Conservation (phyloP, 108 stramenopile genomes). For the Ochromonas danica region DNA sequence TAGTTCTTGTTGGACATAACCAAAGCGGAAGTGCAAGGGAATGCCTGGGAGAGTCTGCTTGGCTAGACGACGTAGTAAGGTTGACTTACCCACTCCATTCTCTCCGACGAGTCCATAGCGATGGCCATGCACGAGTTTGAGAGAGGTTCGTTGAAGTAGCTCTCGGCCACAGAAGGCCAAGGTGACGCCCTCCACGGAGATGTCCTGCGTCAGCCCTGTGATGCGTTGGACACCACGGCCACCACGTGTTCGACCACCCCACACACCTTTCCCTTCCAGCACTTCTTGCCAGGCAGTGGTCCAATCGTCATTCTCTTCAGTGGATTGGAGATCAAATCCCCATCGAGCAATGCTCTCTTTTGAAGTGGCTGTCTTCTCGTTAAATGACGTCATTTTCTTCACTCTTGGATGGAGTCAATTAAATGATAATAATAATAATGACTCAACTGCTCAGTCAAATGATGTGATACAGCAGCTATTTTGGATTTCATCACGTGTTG, state of each 20-base stretch:
- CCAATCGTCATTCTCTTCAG: constrained; percentile 6
- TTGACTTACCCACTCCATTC: constrained; percentile 29
- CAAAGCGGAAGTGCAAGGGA: background rate
- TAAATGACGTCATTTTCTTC: too few relatives aligned
- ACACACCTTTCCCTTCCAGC: background rate
- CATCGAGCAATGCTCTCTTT: constrained; percentile 13
- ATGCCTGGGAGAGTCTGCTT: background rate
- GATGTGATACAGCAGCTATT: too few relatives aligned
- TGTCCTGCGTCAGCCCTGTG: constrained; percentile 3
- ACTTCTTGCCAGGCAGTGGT: background rate
- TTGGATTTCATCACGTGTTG: too few relatives aligned
- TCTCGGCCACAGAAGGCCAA: background rate
- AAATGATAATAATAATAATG: too few relatives aligned
- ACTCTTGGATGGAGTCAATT: too few relatives aligned
- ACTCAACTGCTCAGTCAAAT: too few relatives aligned
- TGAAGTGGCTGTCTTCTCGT: too few relatives aligned
- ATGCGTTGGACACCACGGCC: background rate
- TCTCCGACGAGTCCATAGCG: constrained; percentile 21
- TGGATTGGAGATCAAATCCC: background rate
- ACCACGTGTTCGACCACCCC: constrained; percentile 5
- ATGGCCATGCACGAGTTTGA: constrained; percentile 20
- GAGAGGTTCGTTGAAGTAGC: background rate
- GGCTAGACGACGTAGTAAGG: background rate
- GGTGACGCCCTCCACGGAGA: constrained; percentile 32
- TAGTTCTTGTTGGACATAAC: background rate